phyloP scores from a whole-genome alignment of 1,139 yeast genomes.

The Scheffersomyces parashehatae region DNA sequence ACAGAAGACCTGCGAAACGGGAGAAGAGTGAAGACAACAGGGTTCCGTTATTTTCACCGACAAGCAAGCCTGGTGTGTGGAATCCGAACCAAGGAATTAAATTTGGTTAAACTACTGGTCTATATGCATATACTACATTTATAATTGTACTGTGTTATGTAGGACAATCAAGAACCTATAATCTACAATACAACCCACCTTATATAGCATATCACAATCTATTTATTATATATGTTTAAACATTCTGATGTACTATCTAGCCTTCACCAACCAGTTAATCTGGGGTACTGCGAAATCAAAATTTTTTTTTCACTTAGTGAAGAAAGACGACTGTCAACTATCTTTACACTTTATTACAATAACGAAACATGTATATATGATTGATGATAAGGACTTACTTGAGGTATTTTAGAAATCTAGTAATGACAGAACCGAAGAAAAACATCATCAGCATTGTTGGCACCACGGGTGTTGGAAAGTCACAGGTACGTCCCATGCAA shows the following conservation, averaged over 20 bases:
- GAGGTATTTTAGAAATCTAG: slow-evolving; percentile 11
- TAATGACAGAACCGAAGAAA: slow-evolving; percentile 31
- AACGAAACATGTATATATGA: not conserved
- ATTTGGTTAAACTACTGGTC: slow-evolving; percentile 18
- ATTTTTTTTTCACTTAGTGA: no score
- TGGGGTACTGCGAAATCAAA: no score
- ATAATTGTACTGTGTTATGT: no score
- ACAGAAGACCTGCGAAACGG: not conserved
- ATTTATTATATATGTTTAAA: no score
- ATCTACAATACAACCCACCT: no score
- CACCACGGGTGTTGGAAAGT: slow-evolving; percentile 98
- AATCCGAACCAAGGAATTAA: slow-evolving; percentile 33
- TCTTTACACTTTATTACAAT: no score
- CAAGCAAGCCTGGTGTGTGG: slow-evolving; percentile 25
- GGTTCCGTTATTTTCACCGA: slow-evolving; percentile 5
- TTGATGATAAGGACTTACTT: slow-evolving; percentile 3
- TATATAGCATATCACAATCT: no score
- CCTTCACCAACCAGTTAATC: no score
- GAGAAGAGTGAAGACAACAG: not conserved
- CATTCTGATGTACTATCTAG: no score
- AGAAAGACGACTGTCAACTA: no score
- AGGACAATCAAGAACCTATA: no score
- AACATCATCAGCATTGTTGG: slow-evolving; percentile 77
- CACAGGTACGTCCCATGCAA: slow-evolving; percentile 51
- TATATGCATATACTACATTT: not conserved